Evolutionary conservation across 352 stramenopile species (phyloP).

Genomic region (Phytophthora macrochlamydospora): DNA sequence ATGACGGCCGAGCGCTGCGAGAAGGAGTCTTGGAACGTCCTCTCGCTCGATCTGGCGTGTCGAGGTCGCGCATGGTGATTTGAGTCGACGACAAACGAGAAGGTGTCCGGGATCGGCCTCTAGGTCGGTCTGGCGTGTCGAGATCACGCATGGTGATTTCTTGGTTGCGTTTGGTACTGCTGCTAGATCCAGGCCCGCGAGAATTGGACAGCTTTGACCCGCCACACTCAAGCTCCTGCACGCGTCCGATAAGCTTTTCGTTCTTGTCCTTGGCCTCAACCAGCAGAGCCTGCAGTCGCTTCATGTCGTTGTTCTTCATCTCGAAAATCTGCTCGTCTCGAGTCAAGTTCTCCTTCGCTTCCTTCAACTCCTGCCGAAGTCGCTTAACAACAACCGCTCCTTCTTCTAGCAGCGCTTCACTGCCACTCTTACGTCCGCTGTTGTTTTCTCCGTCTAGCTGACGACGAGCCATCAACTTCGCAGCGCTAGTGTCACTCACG

Average conservation of each 20-base stretch:
- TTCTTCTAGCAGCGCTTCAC: conserved; percentile 19
- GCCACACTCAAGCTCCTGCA: conserved; percentile 71
- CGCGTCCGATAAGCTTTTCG: conserved; percentile 69
- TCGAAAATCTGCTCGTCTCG: conserved; percentile 87
- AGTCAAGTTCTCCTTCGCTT: conserved; percentile 65
- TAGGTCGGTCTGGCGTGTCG: conserved; percentile 3
- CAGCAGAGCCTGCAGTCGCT: conserved; percentile 61
- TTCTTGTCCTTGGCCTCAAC: conserved; percentile 74
- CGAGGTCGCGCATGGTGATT: conserved; percentile 13
- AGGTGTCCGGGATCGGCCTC: background rate
- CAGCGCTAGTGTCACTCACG: conserved; percentile 35
- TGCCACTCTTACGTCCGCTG: conserved; percentile 4
- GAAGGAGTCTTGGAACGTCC: background rate
- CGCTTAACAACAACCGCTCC: conserved; percentile 33
- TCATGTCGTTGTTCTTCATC: conserved; percentile 82
- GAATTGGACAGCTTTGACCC: conserved; percentile 62
- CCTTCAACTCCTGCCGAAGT: conserved; percentile 62
- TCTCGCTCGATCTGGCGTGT: no score
- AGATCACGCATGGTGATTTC: conserved; percentile 6
- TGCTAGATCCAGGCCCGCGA: conserved; percentile 2
- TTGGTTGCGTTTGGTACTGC: conserved; percentile 1
- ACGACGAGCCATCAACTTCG: conserved; percentile 23
- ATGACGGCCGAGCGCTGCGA: conserved; percentile 15
- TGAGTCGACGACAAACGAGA: conserved; percentile 12
- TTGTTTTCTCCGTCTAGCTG: conserved; percentile 20